phyloP scores from a whole-genome alignment of 768 basidiomycete genomes.

The Hypholoma sublateritium region DNA sequence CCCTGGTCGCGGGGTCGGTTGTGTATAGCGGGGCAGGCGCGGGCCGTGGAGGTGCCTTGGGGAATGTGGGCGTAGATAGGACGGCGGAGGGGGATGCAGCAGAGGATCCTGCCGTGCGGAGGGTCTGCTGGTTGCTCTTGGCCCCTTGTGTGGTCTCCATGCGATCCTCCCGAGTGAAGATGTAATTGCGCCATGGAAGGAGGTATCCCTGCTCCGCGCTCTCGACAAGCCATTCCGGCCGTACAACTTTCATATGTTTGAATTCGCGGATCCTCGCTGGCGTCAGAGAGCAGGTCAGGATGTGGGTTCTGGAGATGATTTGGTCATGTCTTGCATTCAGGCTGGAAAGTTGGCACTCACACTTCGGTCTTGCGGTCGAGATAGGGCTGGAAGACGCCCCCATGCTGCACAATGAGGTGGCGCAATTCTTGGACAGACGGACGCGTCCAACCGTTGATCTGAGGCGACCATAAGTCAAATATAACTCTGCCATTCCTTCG shows the following conservation, averaged over 20 bases:
- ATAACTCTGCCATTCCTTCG: neutral
- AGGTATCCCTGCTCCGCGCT: conserved; percentile 68
- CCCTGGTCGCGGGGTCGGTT: conserved; percentile 41
- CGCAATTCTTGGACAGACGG: conserved; percentile 87
- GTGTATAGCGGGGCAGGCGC: conserved; percentile 27
- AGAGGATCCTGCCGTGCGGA: neutral
- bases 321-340: neutral
- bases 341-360: conserved; percentile 39
- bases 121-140: conserved; percentile 31
- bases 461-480: neutral
- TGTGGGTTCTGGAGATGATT: conserved; percentile 65
- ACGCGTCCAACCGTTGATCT: conserved; percentile 91
- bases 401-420: conserved; percentile 76
- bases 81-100: conserved; percentile 2
- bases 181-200: conserved; percentile 80
- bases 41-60: neutral
- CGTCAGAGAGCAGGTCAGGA: conserved; percentile 89
- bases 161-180: conserved; percentile 51
- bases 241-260: conserved; percentile 85
- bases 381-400: conserved; percentile 83
- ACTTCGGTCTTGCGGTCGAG: conserved; percentile 75
- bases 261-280: conserved; percentile 89
- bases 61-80: neutral
- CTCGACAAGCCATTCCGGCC: conserved; percentile 85
- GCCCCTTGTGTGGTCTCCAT: conserved; percentile 51